phyloP scores from a whole-genome alignment of 805 yeast species.

The Saturnispora bothae region DNA sequence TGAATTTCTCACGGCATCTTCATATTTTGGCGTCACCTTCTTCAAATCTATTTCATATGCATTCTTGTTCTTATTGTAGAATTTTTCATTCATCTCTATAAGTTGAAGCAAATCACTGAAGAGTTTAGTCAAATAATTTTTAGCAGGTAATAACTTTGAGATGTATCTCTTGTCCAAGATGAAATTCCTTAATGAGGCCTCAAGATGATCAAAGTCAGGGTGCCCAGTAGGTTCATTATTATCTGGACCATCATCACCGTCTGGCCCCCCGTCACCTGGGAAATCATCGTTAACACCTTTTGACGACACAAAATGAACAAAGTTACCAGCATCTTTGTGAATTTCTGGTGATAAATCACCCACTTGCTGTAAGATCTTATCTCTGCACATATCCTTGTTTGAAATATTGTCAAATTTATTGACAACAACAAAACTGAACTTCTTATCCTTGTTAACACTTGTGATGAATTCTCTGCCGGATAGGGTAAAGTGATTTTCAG shows the following conservation, averaged over 20 bases:
- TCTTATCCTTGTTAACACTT: conserved; percentile 83
- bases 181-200: conserved; percentile 75
- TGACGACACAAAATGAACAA: conserved; percentile 86
- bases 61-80: conserved; percentile 40
- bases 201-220: conserved; percentile 75
- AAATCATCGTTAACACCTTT: conserved; percentile 33
- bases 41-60: conserved; percentile 39
- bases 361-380: conserved; percentile 74
- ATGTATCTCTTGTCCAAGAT: conserved; percentile 80
- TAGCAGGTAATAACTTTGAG: conserved; percentile 87
- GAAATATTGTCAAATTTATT: conserved; percentile 82
- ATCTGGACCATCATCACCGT: conserved; percentile 16
- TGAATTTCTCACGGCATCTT: conserved; percentile 41
- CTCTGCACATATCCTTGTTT: conserved; percentile 70
- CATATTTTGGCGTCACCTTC: conserved; percentile 54
- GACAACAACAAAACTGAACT: conserved; percentile 86
- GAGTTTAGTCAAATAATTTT: conserved; percentile 67
- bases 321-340: conserved; percentile 75
- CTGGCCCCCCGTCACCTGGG: conserved; percentile 25
- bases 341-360: conserved; percentile 83
- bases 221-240: conserved; percentile 20
- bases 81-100: conserved; percentile 51
- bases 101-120: conserved; percentile 54
- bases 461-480: conserved; percentile 91
- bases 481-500: conserved; percentile 90